These are phyloP conservation scores for Sequoia sempervirens DNA, from an alignment of 75 land plant genomes.

Conservation along the genomic window DNA sequence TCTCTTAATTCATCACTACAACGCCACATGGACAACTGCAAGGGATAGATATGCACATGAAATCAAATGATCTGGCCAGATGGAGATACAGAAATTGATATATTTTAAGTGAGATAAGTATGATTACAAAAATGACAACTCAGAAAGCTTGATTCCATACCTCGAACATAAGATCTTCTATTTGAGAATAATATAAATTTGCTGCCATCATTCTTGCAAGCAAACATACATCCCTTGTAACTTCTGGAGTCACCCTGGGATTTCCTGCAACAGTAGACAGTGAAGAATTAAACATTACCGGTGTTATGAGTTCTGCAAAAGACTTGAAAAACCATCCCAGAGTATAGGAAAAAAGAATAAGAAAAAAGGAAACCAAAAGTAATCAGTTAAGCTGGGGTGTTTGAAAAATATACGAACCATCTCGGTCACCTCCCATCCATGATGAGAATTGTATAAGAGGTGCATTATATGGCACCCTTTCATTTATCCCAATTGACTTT, in stretches of 20 bases:
- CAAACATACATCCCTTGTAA: conserved; percentile 93
- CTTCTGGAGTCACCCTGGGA: conserved; percentile 96
- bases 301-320: not conserved
- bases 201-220: conserved; percentile 94
- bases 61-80: not conserved
- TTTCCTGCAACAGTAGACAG: conserved; percentile 50
- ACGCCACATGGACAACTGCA: conserved; percentile 94
- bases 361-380: not conserved
- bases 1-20: conserved; percentile 75
- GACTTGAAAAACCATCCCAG: not conserved
- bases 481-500: conserved; percentile 86
- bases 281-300: conserved; percentile 2
- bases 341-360: not conserved
- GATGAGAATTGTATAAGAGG: conserved; percentile 97
- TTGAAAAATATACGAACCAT: conserved; percentile 52
- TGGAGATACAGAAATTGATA: not conserved
- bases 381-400: not conserved
- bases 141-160: conserved; percentile 18
- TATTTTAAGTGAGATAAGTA: not conserved
- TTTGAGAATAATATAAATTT: conserved; percentile 81
- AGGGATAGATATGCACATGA: conserved; percentile 11
- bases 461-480: conserved; percentile 93
- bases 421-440: conserved; percentile 99
- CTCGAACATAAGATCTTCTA: conserved; percentile 98
- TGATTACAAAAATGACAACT: not conserved